Base-by-base conservation (phyloP, 2,329 filamentous ascomycete genomes). In the Ilyonectria sp. region DNA sequence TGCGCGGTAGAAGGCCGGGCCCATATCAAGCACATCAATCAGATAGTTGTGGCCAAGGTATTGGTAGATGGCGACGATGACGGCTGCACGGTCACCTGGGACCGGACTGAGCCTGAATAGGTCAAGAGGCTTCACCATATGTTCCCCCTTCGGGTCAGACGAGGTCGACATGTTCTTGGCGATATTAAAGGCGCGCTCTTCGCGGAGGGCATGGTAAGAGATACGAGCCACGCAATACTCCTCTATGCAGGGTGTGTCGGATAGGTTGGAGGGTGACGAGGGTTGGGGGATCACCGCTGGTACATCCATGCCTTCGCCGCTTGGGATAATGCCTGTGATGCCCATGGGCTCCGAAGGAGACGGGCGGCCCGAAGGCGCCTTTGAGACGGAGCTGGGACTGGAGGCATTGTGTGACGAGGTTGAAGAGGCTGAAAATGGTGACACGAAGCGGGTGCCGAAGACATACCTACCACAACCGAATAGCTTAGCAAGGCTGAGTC, bases 161-260 rank as follows among this genome's bases (percentile, higher is more conserved):
- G 90, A 90, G 62, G 88, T 85, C 44, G 91, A 90, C 55, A 97
- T 85, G 67, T 86, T 89, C 80, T 92, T 94, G 76, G 91, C 90
- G 72, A 96, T 93, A 74, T 97, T 93, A 76, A 93, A 98, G 64
- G 95, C 92, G 69, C 95, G 87, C 83, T 98, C 95, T 73, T 98
- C 90, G 8, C 95, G 90, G 59, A 97, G 84, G 17, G 92, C 87
- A 81, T 97, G 94, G 69, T 89, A 91, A 0, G 95, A 97, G 50
- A 98, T 86, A 23, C 94, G 91, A 49, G 94, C 95, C 31, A 97
- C 85, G 6, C 98, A 91, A 8, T 88, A 87, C 68, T 90, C 86
- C 80, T 90, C 91, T 50, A 89, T 75, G 68, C 87, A 88, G 47
- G 85, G 84, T 69, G 86, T 81, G 75, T 91, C 86, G 80, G 77